Conservation (phyloP, 352 stramenopile genomes). For the Pythium dissimile region DNA sequence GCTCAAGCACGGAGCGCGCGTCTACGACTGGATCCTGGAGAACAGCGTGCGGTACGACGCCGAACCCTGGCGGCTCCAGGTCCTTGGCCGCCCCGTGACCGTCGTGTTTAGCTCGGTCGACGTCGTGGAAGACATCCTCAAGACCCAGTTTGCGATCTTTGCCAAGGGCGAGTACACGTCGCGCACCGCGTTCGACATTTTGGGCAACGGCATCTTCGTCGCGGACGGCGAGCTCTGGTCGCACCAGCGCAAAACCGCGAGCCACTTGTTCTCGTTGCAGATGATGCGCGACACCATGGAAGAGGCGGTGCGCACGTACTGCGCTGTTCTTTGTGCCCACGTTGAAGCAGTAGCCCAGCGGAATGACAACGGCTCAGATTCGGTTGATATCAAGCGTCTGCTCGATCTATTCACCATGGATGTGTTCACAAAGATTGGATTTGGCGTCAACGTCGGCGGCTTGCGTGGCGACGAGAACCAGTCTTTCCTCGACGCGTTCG, state of each 20-base stretch:
- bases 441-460: constrained; percentile 53
- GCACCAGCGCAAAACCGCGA: constrained; percentile 73
- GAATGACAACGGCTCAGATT: constrained; percentile 6
- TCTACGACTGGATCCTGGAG: constrained; percentile 62
- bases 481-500: constrained; percentile 45
- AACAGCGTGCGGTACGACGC: constrained; percentile 31
- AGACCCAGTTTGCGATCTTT: constrained; percentile 57
- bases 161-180: constrained; percentile 39
- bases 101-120: constrained; percentile 34
- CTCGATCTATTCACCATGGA: constrained; percentile 64
- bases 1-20: constrained; percentile 29
- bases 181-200: constrained; percentile 43
- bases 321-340: constrained; percentile 22
- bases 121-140: constrained; percentile 42
- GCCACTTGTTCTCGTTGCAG: constrained; percentile 80
- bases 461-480: constrained; percentile 30
- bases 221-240: constrained; percentile 51
- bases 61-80: constrained; percentile 40
- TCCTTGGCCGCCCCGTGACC: constrained; percentile 28
- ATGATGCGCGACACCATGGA: constrained; percentile 52
- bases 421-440: constrained; percentile 68
- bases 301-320: constrained; percentile 27
- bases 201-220: constrained; percentile 67
- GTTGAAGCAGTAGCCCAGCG: constrained; percentile 10
- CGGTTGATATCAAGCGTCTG: constrained; percentile 34